Conservation (phyloP, 2,329 filamentous ascomycete genomes). For the Teratosphaeria epicoccoides region DNA sequence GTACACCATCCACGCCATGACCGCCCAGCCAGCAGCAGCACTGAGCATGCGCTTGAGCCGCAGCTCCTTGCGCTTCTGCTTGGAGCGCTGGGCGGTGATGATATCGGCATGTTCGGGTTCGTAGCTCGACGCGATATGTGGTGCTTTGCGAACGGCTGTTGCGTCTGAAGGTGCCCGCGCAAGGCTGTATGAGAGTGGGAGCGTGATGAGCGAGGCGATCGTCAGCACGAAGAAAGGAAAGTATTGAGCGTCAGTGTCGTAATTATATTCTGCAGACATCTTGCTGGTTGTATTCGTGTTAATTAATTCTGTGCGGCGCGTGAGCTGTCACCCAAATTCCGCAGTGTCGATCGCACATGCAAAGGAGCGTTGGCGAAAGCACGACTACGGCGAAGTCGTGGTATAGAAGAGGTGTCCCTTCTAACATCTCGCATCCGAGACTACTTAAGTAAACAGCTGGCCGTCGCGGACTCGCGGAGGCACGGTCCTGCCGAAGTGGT, state of each 20-base stretch:
- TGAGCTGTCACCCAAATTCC: neutral
- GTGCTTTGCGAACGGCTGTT: slow-evolving; percentile 65
- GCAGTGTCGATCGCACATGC: neutral
- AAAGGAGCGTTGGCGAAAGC: neutral
- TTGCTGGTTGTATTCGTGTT: slow-evolving; percentile 27
- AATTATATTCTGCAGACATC: slow-evolving; percentile 94
- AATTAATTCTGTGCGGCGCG: neutral
- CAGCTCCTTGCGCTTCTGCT: slow-evolving; percentile 82
- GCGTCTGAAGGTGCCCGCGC: slow-evolving; percentile 61
- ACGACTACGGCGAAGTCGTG: too few species aligned
- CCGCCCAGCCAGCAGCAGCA: slow-evolving; percentile 64
- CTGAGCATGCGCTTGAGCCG: slow-evolving; percentile 74
- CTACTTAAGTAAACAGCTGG: too few species aligned
- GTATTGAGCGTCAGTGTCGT: slow-evolving; percentile 96
- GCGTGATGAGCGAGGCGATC: slow-evolving; percentile 74
- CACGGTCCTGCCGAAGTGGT: too few species aligned
- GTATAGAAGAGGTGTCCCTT: too few species aligned
- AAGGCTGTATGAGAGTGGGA: slow-evolving; percentile 75
- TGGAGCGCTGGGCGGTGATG: slow-evolving; percentile 69
- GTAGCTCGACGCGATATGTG: slow-evolving; percentile 72
- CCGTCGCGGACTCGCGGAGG: too few species aligned
- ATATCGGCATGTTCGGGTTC: slow-evolving; percentile 72
- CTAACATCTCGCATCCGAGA: too few species aligned
- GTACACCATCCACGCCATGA: slow-evolving; percentile 87
- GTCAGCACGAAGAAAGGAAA: slow-evolving; percentile 99